Evolutionary conservation across 2,329 filamentous ascomycete genomes (phyloP).

Genomic region (Xylaria multiplex): DNA sequence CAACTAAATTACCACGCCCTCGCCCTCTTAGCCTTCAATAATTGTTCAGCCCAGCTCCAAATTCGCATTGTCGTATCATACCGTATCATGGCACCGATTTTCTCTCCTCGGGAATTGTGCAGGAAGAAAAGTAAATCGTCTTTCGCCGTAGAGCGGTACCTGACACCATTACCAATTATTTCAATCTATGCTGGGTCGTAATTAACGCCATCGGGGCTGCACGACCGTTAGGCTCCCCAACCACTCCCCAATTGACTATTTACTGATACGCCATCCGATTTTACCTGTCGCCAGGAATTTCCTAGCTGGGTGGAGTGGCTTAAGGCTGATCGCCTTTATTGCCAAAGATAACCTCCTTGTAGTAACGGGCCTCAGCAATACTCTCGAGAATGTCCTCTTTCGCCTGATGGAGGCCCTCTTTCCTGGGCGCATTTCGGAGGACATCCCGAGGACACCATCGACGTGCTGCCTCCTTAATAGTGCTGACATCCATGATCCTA

Average conservation of each 20-base stretch:
- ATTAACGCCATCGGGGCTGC: no score
- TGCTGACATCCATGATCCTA: constrained; percentile 90
- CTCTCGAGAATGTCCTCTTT: constrained; percentile 93
- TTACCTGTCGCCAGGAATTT: neutral
- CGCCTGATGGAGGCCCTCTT: constrained; percentile 83
- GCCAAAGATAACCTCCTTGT: constrained; percentile 74
- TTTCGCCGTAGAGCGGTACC: no score
- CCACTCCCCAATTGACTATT: neutral
- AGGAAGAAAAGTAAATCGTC: no score
- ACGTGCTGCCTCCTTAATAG: constrained; percentile 87
- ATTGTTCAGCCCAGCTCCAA: neutral
- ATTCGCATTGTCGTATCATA: no score
- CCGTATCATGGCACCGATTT: neutral
- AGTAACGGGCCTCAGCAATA: constrained; percentile 89
- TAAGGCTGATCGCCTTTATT: constrained; percentile 20
- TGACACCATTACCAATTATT: no score
- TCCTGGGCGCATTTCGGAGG: constrained; percentile 71
- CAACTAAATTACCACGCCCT: constrained; percentile 39
- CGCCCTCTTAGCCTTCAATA: neutral
- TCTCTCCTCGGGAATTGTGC: neutral
- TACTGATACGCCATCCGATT: constrained; percentile 2
- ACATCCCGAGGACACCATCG: constrained; percentile 78
- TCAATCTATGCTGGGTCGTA: no score
- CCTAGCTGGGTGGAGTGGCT: neutral
- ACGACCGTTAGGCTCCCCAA: neutral